These are phyloP conservation scores for Solanum hybrid DNA, from an alignment of 305 asterid genomes.

Conservation along the genomic window DNA sequence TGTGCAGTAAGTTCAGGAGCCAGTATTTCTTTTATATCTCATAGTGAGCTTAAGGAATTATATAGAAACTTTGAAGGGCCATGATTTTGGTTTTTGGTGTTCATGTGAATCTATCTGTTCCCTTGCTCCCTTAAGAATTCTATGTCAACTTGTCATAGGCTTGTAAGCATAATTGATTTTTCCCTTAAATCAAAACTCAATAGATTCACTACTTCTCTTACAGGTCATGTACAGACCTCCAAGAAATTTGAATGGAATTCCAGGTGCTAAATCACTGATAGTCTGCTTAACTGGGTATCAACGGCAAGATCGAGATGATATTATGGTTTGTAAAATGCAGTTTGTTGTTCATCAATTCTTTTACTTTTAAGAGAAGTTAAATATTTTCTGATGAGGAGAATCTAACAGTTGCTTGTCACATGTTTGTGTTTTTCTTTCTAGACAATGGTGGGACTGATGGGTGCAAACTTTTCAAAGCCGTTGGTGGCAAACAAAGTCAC, in stretches of 20 bases:
- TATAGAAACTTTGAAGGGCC: not conserved
- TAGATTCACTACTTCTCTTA: not conserved
- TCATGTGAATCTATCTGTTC: not conserved
- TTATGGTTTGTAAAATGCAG: conserved; percentile 43
- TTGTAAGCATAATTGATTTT: not conserved
- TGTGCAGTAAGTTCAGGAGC: not conserved
- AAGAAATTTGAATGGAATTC: conserved; percentile 70
- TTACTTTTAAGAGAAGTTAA: not conserved
- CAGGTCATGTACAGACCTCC: conserved; percentile 76
- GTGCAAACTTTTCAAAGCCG: conserved; percentile 83
- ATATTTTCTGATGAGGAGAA: not conserved
- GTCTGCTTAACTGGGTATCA: conserved; percentile 89
- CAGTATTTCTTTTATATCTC: not conserved
- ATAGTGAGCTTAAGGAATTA: not conserved
- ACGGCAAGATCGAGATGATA: conserved; percentile 66
- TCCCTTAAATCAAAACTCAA: not conserved
- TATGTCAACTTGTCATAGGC: not conserved
- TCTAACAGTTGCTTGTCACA: not conserved
- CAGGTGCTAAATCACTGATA: conserved; percentile 60
- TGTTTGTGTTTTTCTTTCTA: conserved; percentile 16
- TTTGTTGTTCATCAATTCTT: not conserved
- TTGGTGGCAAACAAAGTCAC: conserved; percentile 73
- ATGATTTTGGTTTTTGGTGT: not conserved
- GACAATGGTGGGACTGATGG: conserved; percentile 91
- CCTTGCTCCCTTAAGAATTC: not conserved